Evolutionary conservation across 2,329 filamentous ascomycete species (phyloP), one percentile per base, ranked within the genome.

Genomic region (Colletotrichum coccodes): DNA sequence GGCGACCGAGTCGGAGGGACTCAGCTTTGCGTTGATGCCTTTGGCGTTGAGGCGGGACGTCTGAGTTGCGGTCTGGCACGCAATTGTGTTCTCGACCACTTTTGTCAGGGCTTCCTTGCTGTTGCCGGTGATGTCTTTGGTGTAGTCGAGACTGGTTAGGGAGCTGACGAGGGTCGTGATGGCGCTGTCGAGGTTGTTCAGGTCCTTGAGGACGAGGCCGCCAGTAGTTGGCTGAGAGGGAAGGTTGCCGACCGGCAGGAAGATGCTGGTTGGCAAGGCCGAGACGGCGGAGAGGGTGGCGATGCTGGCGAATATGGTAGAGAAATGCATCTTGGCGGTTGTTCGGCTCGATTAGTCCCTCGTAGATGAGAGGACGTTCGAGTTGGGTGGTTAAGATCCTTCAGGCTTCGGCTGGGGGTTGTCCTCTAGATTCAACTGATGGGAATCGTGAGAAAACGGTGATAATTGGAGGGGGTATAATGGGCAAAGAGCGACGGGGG

Each of bases 11-110:
- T 56, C 49, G 18, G 18, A 18, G 1, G 47, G 5, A 6, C 28
- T 38, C 32, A 68, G 38, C 9, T 6, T 9, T 1, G 0, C 2
- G 0, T 12, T 11, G 18, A 68, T 34, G 47, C 46, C 61, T 26
- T 65, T 12, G 5, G 30, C 49, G 7, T 68, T 14, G 23, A 68
- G 49, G 21, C 59, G 52, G 26, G 40, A 23, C 14, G 46, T 54
- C 1, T 47, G 49, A 26, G 30, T 56, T n/a, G 40, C 32, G 6
- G 21, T 30, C 40, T 65, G 61, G 4, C 32, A 5, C 6, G 7
- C 21, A 9, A 65, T 68, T n/a, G 42, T 56, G n/a, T 26, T 38
- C 12, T 18, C 6, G 14, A 44, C 23, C 30, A 32, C 21, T 3
- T 11, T 21, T 5, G 2, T 3, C 8, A 26, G 4, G 11, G 18